Base-by-base conservation (phyloP, 192 early-diverging fungal species). In the Linnemannia zychae region DNA sequence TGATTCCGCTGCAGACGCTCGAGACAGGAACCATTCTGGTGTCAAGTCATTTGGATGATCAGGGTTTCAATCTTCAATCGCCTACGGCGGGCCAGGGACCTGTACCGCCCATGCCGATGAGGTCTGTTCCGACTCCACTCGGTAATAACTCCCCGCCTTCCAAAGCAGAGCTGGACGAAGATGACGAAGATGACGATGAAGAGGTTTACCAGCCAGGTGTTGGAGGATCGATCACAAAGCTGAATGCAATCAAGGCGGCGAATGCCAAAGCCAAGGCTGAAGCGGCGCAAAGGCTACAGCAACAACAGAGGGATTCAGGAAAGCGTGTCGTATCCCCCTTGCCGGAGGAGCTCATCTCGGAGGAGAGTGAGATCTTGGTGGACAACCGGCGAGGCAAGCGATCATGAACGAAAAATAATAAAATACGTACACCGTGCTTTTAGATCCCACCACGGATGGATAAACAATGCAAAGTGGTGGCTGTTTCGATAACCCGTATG, bases 11-110 rank as follows among this genome's bases (percentile, higher is more conserved):
- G 49, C 74, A 67, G 12, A 16, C 67, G 0, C 60, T 77, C 4
- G 81, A 74, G 1, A 72, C 74, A 2, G 81, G 71, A 3, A 60
- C 74, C 0, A 76, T 82, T 38, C 47, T 82, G 52, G 52, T 82
- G 31, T 82, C 80, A 36, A 48, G 68, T 36, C 57, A 75, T 24
- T 22, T 82, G 22, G 72, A 81, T 20, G 48, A 71, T 7, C 67
- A 38, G 2, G 22, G 67, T 5, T 63, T 5, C 31, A 47, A 22
- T 12, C 28, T 66, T 15, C 7, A 24, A 71, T 65, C 57, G 33
- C 36, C 38, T 3, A 38, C 60, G 20, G 4, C 36, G n/a, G 34
- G 18, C 50, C 49, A 48, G 1, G 17, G 71, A 34, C 20, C 28
- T 22, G 16, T 15, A 16, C 20, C 46, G 50, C 33, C 57, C 40